These are phyloP conservation scores for Kazachstania kunashirensis DNA, from an alignment of 805 yeast genomes.

Conservation along the genomic window DNA sequence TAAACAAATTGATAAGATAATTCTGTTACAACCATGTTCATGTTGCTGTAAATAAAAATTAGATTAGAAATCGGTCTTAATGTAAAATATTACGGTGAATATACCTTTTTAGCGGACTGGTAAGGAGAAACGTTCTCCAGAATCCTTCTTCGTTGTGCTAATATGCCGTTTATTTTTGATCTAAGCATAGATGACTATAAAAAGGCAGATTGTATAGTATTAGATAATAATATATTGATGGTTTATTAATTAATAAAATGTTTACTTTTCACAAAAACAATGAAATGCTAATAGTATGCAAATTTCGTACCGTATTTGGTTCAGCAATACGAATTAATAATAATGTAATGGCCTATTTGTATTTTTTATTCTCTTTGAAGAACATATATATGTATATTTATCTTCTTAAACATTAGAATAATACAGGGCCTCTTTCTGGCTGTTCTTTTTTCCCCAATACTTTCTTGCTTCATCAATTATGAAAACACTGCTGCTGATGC, in stretches of 20 bases:
- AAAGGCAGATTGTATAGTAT: slow-evolving; percentile 8
- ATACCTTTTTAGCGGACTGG: slow-evolving; percentile 48
- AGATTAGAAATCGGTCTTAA: slow-evolving; percentile 1
- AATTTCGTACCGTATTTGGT: no score
- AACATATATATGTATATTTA: no score
- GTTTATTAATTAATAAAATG: no score
- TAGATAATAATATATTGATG: no score
- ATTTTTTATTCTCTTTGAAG: no score
- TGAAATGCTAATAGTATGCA: no score
- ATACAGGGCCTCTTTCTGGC: slow-evolving; percentile 10
- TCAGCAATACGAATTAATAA: no score
- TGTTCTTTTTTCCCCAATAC: slow-evolving; percentile 26
- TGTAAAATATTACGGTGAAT: neutral
- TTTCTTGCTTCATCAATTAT: slow-evolving; percentile 79
- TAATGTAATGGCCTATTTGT: no score
- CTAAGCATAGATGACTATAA: slow-evolving; percentile 15
- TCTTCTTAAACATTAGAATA: slow-evolving; percentile 19
- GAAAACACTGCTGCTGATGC: slow-evolving; percentile 71
- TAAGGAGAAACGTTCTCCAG: slow-evolving; percentile 31
- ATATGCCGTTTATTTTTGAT: slow-evolving; percentile 11
- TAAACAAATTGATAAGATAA: slow-evolving; percentile 27
- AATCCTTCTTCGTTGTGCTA: slow-evolving; percentile 8
- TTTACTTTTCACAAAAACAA: no score
- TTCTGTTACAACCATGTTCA: slow-evolving; percentile 46
- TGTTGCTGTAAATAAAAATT: slow-evolving; percentile 35